phyloP scores from a whole-genome alignment of 2,329 filamentous ascomycete species.

The Gaeumannomyces sp. region DNA sequence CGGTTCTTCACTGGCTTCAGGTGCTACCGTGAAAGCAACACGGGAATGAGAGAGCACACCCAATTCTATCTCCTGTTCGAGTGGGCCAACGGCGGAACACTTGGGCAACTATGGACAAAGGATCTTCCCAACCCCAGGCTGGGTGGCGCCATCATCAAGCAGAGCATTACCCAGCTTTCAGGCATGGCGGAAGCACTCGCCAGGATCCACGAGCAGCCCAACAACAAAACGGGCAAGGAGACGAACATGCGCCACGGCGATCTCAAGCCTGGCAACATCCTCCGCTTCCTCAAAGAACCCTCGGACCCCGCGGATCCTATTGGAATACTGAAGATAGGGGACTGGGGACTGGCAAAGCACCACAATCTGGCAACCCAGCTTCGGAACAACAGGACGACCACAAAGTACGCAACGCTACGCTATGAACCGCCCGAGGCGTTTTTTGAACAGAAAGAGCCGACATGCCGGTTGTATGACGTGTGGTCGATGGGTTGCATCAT shows the following conservation, averaged over 20 bases:
- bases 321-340: slow-evolving; percentile 12
- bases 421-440: slow-evolving; percentile 13
- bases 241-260: slow-evolving; percentile 14
- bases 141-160: neutral
- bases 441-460: neutral
- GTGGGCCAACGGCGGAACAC: slow-evolving; percentile 15
- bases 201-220: slow-evolving; percentile 8
- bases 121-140: neutral
- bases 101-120: slow-evolving; percentile 11
- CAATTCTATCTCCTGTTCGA: slow-evolving; percentile 14
- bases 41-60: no score
- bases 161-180: slow-evolving; percentile 8
- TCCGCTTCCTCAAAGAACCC: slow-evolving; percentile 7
- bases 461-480: slow-evolving; percentile 21
- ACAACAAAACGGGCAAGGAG: neutral
- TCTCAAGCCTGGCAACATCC: slow-evolving; percentile 15
- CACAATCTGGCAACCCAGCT: slow-evolving; percentile 4
- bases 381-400: slow-evolving; percentile 5
- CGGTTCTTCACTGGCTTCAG: no score
- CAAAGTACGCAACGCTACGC: slow-evolving; percentile 8
- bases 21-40: no score
- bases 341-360: slow-evolving; percentile 15
- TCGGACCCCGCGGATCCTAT: neutral
- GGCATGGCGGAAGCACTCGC: slow-evolving; percentile 10
- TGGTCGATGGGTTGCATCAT: slow-evolving; percentile 26